Percentiles rank a stretch among this genome's conserved stretches.
Conservation (phyloP, 2,329 filamentous ascomycete species). For the Epichloe aotearoae region DNA sequence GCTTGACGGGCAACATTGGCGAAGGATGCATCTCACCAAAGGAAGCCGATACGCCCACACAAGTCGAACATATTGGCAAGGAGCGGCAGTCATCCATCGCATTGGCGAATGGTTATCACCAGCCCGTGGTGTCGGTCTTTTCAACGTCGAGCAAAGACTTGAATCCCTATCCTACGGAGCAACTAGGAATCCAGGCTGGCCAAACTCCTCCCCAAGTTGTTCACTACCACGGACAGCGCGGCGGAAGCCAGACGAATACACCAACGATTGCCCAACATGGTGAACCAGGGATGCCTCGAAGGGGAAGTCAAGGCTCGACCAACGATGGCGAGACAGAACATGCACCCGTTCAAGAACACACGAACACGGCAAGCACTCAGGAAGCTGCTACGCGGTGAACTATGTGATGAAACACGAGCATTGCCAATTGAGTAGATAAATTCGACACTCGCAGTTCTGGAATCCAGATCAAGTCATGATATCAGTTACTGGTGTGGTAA, state of each 20-base stretch:
- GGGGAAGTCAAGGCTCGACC: constrained; percentile 34
- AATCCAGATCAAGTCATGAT: neutral
- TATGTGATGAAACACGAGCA: neutral
- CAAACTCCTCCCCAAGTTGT: constrained; percentile 52
- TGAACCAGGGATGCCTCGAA: constrained; percentile 31
- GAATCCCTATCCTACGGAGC: constrained; percentile 53
- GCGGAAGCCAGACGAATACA: constrained; percentile 54
- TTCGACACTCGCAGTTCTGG: neutral
- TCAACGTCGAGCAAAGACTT: constrained; percentile 59
- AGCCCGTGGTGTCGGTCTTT: constrained; percentile 55
- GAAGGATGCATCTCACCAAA: constrained; percentile 40
- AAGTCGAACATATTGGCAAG: constrained; percentile 38
- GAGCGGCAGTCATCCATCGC: constrained; percentile 34
- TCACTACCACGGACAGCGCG: constrained; percentile 53
- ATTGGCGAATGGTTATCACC: constrained; percentile 49
- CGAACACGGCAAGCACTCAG: constrained; percentile 10
- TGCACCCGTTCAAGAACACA: constrained; percentile 24
- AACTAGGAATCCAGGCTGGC: constrained; percentile 47
- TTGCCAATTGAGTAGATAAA: too few relatives aligned
- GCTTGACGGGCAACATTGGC: constrained; percentile 47
- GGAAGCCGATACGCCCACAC: constrained; percentile 47
- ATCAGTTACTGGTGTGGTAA: neutral
- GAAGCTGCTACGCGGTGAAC: constrained; percentile 2
- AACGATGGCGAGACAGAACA: constrained; percentile 26
- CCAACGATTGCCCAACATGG: constrained; percentile 42